Base-by-base conservation (phyloP, 768 basidiomycete species). In the Lepiota brunneoincarnata region DNA sequence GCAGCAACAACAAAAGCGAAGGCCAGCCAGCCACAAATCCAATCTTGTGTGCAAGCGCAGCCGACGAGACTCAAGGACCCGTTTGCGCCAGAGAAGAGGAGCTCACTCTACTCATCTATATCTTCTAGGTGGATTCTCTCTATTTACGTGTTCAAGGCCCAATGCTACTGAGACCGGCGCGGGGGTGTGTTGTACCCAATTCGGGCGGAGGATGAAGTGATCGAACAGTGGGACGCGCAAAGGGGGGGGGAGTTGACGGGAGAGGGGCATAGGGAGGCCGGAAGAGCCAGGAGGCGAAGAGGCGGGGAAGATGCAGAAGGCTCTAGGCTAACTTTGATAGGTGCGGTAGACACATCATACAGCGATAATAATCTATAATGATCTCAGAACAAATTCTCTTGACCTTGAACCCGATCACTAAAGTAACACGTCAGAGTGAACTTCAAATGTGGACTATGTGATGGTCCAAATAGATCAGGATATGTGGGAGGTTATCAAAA, bases 391-490 rank as follows among this genome's bases (percentile, higher is more conserved):
- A 86, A 60, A 37, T 79, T 65, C 50, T 83, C 84, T 62, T 92
- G 89, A 3, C 86, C 88, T 18, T 69, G 67, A 7, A 72, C 89
- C 40, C 98, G 71, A 12, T 91, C 92, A 5, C 96, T 96, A 69
- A 87, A 97, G 67, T 97, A 96, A 67, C 91, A 94, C 1, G 93
- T 97, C 49, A 98, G 70, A n/a, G 3, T 31, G 31, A 31, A 31
- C 3, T 9, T 31, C 4, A 31, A 31, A 31, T 31, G 11, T 31
- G 31, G 7, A 10, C 7, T 9, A 9, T 9, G 7, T 31, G 7
- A 9, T 10, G 7, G 31, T 31, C 7, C n/a, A n/a, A n/a, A n/a
- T 31, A 31, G 31, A 31, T 31, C n/a, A n/a, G n/a, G 31, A 10
- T 6, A 31, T 31, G 7, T 6, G 31, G 7, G 7, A 31, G 31